Conservation (phyloP, 176 grass and related monocot species). For the Zizania latifolia region DNA sequence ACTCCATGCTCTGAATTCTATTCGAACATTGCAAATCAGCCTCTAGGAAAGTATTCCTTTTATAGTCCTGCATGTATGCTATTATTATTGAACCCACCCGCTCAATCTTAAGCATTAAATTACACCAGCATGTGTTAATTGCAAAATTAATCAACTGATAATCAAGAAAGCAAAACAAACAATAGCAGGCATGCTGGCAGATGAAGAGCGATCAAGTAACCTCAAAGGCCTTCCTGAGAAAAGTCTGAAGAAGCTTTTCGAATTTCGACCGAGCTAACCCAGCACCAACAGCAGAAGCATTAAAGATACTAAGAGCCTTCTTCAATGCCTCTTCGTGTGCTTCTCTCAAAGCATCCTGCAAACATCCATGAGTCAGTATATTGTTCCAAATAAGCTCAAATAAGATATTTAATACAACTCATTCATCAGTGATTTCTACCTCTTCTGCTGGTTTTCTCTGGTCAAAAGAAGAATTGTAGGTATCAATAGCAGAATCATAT, state of each 20-base stretch:
- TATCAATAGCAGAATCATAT: constrained; percentile 70
- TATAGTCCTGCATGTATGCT: constrained; percentile 63
- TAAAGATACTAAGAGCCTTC: constrained; percentile 65
- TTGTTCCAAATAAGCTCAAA: constrained; percentile 1
- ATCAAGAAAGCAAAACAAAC: background rate
- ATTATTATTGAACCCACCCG: background rate
- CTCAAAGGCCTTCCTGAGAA: constrained; percentile 80
- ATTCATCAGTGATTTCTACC: constrained; percentile 40
- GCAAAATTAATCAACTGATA: background rate
- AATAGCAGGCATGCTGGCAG: background rate
- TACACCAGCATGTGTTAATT: constrained; percentile 2
- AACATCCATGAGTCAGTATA: background rate
- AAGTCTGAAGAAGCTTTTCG: constrained; percentile 80
- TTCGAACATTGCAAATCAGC: constrained; percentile 83
- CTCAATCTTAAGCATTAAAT: background rate
- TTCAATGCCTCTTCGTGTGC: constrained; percentile 69
- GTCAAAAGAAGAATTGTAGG: constrained; percentile 84
- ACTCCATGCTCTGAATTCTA: constrained; percentile 69
- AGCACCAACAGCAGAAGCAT: constrained; percentile 61
- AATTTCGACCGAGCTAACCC: constrained; percentile 73
- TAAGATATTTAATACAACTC: background rate
- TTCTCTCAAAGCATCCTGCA: constrained; percentile 67
- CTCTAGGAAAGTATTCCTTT: constrained; percentile 82
- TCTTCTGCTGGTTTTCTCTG: constrained; percentile 67
- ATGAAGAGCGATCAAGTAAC: constrained; percentile 24